Evolutionary conservation across 768 basidiomycete genomes (phyloP), one percentile per base, ranked within the genome.

Genomic region (Pluteus cervinus): DNA sequence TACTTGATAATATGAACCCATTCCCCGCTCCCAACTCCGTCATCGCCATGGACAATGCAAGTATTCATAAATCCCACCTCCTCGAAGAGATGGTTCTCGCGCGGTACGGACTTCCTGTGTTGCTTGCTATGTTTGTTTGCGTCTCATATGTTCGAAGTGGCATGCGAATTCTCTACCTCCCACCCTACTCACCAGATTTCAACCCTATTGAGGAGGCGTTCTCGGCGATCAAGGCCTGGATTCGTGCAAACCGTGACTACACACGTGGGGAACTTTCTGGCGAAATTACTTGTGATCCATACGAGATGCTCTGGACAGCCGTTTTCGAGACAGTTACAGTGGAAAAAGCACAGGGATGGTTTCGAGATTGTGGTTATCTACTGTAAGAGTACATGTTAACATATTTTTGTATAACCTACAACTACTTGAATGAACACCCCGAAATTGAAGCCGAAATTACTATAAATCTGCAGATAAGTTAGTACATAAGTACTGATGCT

Each of bases 1-100:
- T 61, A 2, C 42, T 59, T 9, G 39, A 51, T 33, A 37, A 45
- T 21, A 51, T 48, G 44, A 21, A 60, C 16, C 58, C 55, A 1
- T 67, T 37, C 29, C 65, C 61, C 2, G 48, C 26, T 0, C 45
- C 45, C 1, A 60, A 63, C 16, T 63, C 55, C 1, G 61, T 66
- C 3, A 39, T 68, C 23, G 50, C 66, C 1, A 61, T 68, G 57
- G 64, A 66, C 40, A 66, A 65, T 44, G 54, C 54, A 11, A 15
- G 33, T 2, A 63, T 66, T 22, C 62, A 69, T 36, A 55, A 65
- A 31, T 40, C 44, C 17, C 37, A 40, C 2, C 50, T 46, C 2
- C 39, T 68, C 10, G 24, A 39, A 1, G 52, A 57, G 16, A 41
- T 60, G 31, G 49, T 62, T 35, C 48, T 59, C 42, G 48, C 42